Base-by-base conservation (phyloP, 2,329 filamentous ascomycete species). In the Diplodia mutila region DNA sequence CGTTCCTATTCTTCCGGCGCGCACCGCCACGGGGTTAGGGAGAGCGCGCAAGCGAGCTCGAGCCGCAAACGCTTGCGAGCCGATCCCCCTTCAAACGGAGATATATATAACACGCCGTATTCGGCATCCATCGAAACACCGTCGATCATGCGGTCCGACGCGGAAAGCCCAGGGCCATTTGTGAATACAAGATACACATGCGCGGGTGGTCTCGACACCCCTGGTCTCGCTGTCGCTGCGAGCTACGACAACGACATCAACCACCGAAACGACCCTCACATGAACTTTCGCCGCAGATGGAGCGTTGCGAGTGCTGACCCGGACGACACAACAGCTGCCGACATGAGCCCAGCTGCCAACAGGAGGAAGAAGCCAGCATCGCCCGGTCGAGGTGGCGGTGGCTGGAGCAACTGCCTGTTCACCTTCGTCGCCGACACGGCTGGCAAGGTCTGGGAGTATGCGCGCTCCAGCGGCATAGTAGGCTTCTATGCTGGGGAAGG, bases 401-500 rank as follows among this genome's bases (percentile, higher is more conserved):
- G 83, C 46, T 90, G 88, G 89, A 84, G 86, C 34, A 81, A 82
- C 21, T 79, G 86, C 59, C 85, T 90, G 5, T 81, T 92, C 37
- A 85, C 81, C 49, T 84, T 90, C 0, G 84, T 92, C 8, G 88
- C 88, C 1, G 87, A 85, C 32, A 87, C 91, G 3, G 87, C 91
- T 1, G 91, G 92, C 21, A 94, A 90, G 74, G 88, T 97, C 0
- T 93, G 92, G 86, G 87, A 93, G 72, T 95, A 97, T 73, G 97
- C 57, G 18, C 55, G 94, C 81, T 81, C 82, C 0, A 87, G 82
- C 27, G 87, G 91, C 0, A 96, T 97, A 74, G 86, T 86, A 66
- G 94, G 94, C 0, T 97, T 97, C 77, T 89, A 94, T 69, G 93
- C 94, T 14, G 94, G 94, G 8, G 92, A 91, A 3, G 94, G 94